Evolutionary conservation across 352 stramenopile genomes (phyloP).

Genomic region (Blastocystis sp.): DNA sequence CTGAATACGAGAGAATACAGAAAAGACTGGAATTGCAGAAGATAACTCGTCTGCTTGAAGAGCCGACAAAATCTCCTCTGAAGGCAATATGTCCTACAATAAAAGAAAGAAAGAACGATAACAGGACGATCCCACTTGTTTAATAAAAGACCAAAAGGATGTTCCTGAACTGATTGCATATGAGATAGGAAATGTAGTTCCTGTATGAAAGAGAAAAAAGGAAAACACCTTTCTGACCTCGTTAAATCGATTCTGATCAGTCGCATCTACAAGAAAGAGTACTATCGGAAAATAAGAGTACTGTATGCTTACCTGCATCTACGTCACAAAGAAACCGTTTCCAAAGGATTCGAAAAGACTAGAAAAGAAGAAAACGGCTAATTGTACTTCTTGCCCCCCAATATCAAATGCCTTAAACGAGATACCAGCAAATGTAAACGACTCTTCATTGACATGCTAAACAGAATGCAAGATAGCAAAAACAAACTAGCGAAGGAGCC

Average conservation of each 20-base stretch:
- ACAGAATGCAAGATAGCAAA: background rate
- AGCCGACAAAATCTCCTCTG: background rate
- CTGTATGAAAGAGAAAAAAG: background rate
- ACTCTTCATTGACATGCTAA: conserved; percentile 30
- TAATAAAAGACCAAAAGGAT: conserved; percentile 7
- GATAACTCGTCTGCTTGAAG: background rate
- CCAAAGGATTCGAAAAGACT: conserved; percentile 11
- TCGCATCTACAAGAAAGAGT: conserved; percentile 2
- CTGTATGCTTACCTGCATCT: background rate
- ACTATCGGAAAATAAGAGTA: background rate
- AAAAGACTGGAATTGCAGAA: background rate
- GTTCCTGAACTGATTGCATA: background rate
- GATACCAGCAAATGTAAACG: conserved; percentile 1
- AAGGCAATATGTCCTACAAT: background rate
- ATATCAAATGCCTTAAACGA: conserved; percentile 39
- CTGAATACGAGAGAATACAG: background rate
- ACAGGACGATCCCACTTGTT: conserved; percentile 23
- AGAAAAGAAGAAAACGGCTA: background rate
- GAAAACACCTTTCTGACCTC: background rate
- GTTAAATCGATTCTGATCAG: background rate
- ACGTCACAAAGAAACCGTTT: background rate
- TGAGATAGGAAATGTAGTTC: background rate
- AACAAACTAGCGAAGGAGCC: background rate
- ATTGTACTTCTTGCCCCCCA: background rate
- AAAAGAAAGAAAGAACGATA: background rate